phyloP scores from a whole-genome alignment of 2,329 filamentous ascomycete genomes.

The Alternaria arborescens region DNA sequence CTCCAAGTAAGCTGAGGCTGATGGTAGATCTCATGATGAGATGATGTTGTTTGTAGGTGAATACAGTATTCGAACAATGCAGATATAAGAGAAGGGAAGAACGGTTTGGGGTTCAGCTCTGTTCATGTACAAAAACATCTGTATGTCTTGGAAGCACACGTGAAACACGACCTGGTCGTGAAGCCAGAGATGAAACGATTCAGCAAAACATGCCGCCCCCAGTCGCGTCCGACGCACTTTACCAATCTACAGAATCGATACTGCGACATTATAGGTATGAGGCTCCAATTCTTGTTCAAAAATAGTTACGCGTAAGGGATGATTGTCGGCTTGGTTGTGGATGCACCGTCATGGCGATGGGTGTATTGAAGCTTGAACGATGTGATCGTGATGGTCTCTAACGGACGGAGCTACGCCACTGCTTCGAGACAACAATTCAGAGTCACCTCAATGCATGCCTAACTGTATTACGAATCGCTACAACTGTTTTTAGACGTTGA shows the following conservation, averaged over 20 bases:
- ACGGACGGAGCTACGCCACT: too few species aligned
- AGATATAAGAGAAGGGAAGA: neutral
- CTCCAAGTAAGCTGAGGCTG: constrained; percentile 31
- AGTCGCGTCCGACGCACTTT: neutral
- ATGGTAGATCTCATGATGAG: constrained; percentile 33
- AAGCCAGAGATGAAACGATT: constrained; percentile 36
- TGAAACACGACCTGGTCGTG: constrained; percentile 36
- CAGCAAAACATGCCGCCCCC: constrained; percentile 1
- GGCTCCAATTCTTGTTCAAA: neutral
- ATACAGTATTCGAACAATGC: neutral
- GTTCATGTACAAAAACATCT: neutral
- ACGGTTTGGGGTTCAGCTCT: neutral
- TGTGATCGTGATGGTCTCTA: too few species aligned
- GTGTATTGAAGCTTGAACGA: neutral
- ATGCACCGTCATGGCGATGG: neutral
- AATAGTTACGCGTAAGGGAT: neutral
- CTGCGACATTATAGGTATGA: neutral
- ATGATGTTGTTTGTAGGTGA: neutral
- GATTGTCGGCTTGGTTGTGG: neutral
- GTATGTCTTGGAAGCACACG: neutral
- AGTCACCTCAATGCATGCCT: too few species aligned
- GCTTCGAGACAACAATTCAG: too few species aligned
- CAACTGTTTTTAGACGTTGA: too few species aligned
- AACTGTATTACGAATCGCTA: too few species aligned
- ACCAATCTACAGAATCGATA: neutral